A percentile compares a stretch with the other conserved stretches of the same genome.
Evolutionary conservation across 192 early-diverging fungal species (phyloP).

Genomic region (Coemansia sp.): DNA sequence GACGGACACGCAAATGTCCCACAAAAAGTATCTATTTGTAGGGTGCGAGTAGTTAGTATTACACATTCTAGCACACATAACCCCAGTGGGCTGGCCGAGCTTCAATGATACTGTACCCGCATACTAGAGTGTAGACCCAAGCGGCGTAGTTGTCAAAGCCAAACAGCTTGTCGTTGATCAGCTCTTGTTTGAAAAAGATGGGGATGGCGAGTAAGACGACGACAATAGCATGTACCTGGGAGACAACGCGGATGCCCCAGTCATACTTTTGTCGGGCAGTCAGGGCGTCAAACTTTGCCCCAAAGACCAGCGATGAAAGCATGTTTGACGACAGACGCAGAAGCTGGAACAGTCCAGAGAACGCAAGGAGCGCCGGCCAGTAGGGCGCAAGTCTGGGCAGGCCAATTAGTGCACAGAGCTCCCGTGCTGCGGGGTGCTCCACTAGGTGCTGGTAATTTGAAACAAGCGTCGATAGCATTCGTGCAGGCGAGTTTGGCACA

Average conservation of each 20-base stretch:
- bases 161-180: constrained; percentile 64
- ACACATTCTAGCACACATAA: constrained; percentile 3
- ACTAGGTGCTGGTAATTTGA: constrained; percentile 38
- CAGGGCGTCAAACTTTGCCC: constrained; percentile 62
- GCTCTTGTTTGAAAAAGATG: constrained; percentile 63
- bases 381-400: constrained; percentile 60
- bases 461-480: constrained; percentile 28
- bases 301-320: constrained; percentile 65
- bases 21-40: constrained; percentile 79
- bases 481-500: neutral
- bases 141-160: constrained; percentile 70
- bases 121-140: constrained; percentile 77
- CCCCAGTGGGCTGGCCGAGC: neutral
- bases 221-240: constrained; percentile 67
- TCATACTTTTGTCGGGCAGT: constrained; percentile 59
- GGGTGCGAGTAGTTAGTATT: neutral
- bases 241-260: constrained; percentile 81
- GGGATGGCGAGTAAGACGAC: constrained; percentile 66
- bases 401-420: constrained; percentile 55
- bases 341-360: constrained; percentile 55
- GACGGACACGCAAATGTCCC: constrained; percentile 76
- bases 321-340: constrained; percentile 61
- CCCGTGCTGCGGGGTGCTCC: constrained; percentile 39
- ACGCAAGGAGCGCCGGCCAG: constrained; percentile 61
- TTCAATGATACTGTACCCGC: constrained; percentile 60